These are phyloP conservation scores for Melaleuca alternifolia DNA, from an alignment of 345 rosid species.

Conservation along the genomic window DNA sequence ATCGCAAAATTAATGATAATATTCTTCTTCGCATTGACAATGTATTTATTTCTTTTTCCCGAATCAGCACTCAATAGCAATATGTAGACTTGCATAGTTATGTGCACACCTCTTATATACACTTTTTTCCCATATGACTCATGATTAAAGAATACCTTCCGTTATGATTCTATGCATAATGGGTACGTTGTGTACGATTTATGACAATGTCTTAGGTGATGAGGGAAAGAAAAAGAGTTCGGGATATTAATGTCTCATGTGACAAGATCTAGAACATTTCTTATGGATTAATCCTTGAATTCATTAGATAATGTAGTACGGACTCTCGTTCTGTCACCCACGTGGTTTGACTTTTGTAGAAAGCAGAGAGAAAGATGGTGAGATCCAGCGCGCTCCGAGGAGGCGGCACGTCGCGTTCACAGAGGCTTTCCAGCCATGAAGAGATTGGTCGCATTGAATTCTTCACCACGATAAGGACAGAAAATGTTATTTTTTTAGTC, in stretches of 20 bases:
- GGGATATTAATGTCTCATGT: background rate
- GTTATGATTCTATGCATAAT: background rate
- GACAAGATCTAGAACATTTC: background rate
- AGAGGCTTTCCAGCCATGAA: background rate
- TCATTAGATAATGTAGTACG: background rate
- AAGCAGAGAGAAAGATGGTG: background rate
- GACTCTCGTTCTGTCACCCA: background rate
- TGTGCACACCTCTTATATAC: fast-evolving
- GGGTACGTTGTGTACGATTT: fast-evolving
- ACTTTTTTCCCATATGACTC: too few species aligned
- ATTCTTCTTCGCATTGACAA: fast-evolving
- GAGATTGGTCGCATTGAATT: background rate
- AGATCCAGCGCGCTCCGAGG: background rate
- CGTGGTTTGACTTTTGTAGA: background rate
- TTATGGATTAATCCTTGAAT: background rate
- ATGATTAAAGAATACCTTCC: background rate
- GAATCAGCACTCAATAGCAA: fast-evolving
- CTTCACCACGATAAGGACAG: background rate
- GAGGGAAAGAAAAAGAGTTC: fast-evolving
- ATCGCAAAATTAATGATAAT: background rate
- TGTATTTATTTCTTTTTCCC: background rate
- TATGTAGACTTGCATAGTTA: background rate
- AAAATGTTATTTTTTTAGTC: background rate
- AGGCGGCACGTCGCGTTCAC: background rate
- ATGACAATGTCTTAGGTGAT: background rate